Evolutionary conservation across 139 green algal genomes (phyloP).

Genomic region (Tetraselmis striata): DNA sequence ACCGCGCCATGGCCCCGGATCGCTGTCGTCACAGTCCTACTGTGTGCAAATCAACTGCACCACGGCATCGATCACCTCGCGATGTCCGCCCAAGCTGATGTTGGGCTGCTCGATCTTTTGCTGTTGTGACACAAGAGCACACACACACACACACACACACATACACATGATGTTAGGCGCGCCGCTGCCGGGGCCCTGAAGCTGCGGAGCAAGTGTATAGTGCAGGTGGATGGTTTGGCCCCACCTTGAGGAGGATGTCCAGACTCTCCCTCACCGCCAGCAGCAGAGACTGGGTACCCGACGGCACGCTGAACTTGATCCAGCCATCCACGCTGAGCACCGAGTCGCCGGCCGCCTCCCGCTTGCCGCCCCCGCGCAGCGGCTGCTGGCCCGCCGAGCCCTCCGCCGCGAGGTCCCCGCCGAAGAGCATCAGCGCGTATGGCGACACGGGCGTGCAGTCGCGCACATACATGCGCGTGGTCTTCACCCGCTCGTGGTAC

Average conservation of each 20-base stretch:
- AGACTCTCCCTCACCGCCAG: background rate
- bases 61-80: background rate
- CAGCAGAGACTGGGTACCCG: background rate
- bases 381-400: background rate
- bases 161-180: too few species aligned
- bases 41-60: background rate
- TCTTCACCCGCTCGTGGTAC: slow-evolving; percentile 70
- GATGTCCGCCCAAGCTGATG: background rate
- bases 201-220: too few species aligned
- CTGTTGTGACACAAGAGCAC: too few species aligned
- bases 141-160: too few species aligned
- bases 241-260: background rate
- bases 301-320: background rate
- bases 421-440: slow-evolving; percentile 80
- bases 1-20: too few species aligned
- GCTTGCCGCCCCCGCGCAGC: background rate
- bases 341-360: background rate
- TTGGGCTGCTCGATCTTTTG: background rate
- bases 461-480: slow-evolving; percentile 64
- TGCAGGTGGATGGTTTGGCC: too few species aligned
- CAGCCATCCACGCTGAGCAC: background rate
- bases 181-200: too few species aligned
- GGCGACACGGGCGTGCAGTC: slow-evolving; percentile 76
- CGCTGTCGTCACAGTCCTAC: too few species aligned
- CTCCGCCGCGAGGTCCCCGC: slow-evolving; percentile 45